Evolutionary conservation across 78 protist genomes (phyloP), one percentile per base, ranked within the genome.

Genomic region (Cyanophora paradoxa): DNA sequence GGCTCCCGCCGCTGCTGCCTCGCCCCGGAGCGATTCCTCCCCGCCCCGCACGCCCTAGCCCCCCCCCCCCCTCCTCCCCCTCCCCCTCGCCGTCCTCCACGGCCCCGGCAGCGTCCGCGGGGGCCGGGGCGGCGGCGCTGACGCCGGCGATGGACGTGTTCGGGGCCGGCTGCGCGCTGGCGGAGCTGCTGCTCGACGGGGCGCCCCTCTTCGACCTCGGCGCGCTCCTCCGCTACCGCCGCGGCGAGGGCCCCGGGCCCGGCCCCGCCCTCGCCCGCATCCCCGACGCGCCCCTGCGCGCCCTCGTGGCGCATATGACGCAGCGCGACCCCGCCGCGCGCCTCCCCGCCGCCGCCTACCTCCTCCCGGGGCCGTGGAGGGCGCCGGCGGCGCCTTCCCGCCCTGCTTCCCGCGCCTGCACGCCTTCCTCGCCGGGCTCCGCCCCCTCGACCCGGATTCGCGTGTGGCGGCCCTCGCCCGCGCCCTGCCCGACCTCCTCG

Each of bases 11-110:
- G 85, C 1, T 94, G 95, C 81, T 83, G 79, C 57, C 58, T 92
- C 0, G 97, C 97, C 13, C 97, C 96, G 0, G 97, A 94, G 64
- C 76, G 97, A 3, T 86, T 87, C 68, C 56, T 44, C 44, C 16
- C 14, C 34, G 11, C 40, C 8, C 34, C 26, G 33, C 57, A 28
- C n/a, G 7, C 66, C 26, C 1, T 52, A 7, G 33, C 36, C 31
- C 30, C 3, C 37, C 36, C 26, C 40, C 44, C 44, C 11, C 39
- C 56, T 16, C 50, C 75, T 73, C 46, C 36, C 54, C 69, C 80
- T 37, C 16, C 52, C 22, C 59, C 79, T 31, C 76, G 17, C 54
- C 10, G 4, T 72, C 31, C 39, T 2, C 6, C 36, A 54, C 26
- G n/a, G 41, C 52, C n/a, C 70, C 14, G 36, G 56, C 1, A 14